phyloP scores from a whole-genome alignment of 768 basidiomycete genomes.

The Pluteus cervinus region DNA sequence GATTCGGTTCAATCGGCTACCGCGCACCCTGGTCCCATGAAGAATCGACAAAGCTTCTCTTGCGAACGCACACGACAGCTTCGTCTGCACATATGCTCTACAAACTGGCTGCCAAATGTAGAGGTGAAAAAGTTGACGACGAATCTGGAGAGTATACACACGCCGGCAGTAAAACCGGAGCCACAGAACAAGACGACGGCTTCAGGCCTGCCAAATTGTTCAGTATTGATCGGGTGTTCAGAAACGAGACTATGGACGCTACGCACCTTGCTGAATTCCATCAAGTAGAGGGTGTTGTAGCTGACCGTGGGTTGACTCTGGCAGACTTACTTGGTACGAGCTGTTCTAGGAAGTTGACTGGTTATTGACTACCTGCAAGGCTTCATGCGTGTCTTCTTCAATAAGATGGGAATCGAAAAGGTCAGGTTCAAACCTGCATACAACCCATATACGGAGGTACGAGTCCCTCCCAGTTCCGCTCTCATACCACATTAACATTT shows the following conservation, averaged over 20 bases:
- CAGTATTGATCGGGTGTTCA: slow-evolving; percentile 97
- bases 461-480: slow-evolving; percentile 1
- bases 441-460: slow-evolving; percentile 94
- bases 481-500: slow-evolving; percentile 2
- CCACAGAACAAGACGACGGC: slow-evolving; percentile 49
- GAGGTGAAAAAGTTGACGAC: slow-evolving; percentile 46
- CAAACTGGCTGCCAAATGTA: slow-evolving; percentile 81
- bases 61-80: slow-evolving; percentile 96
- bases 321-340: slow-evolving; percentile 87
- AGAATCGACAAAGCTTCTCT: slow-evolving; percentile 86
- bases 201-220: slow-evolving; percentile 93
- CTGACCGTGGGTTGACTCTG: slow-evolving; percentile 86
- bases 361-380: slow-evolving; percentile 36
- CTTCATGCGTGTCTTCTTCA: slow-evolving; percentile 98
- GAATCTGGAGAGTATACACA: slow-evolving; percentile 37
- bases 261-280: slow-evolving; percentile 99
- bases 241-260: slow-evolving; percentile 97
- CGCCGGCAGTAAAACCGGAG: slow-evolving; percentile 26
- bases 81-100: slow-evolving; percentile 93
- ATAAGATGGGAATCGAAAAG: slow-evolving; percentile 92
- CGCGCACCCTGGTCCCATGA: slow-evolving; percentile 92
- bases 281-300: slow-evolving; percentile 99
- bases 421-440: slow-evolving; percentile 98
- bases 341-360: background rate
- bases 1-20: slow-evolving; percentile 92